Percentiles rank a stretch among this genome's conserved stretches.
Evolutionary conservation across 2,329 filamentous ascomycete genomes (phyloP).

Genomic region (Teratosphaeria viscida): DNA sequence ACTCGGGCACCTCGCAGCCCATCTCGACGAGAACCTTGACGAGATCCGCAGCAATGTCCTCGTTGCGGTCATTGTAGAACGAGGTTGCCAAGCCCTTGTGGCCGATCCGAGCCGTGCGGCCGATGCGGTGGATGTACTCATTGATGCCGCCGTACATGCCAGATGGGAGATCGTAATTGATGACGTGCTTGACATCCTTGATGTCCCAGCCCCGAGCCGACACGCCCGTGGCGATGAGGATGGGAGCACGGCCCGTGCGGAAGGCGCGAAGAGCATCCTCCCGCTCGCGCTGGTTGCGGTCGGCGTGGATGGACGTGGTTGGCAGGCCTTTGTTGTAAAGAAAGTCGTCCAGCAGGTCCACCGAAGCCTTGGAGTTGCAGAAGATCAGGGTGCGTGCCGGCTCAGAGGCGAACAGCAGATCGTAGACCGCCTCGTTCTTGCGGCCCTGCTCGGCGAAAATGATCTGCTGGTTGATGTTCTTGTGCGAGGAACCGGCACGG

Average conservation of each 20-base stretch:
- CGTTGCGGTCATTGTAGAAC: conserved; percentile 73
- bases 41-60: conserved; percentile 60
- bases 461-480: conserved; percentile 71
- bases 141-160: conserved; percentile 72
- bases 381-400: conserved; percentile 81
- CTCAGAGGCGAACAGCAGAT: conserved; percentile 58
- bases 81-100: conserved; percentile 78
- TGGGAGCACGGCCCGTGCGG: conserved; percentile 60
- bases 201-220: conserved; percentile 84
- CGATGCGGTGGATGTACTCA: conserved; percentile 91
- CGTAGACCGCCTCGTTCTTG: conserved; percentile 63
- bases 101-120: conserved; percentile 88
- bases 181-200: conserved; percentile 74
- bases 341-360: conserved; percentile 79
- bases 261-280: conserved; percentile 84
- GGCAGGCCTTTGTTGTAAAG: conserved; percentile 70
- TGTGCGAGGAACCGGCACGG: conserved; percentile 63
- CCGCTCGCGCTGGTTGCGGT: conserved; percentile 80
- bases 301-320: conserved; percentile 76
- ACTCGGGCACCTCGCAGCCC: conserved; percentile 69
- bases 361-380: conserved; percentile 67
- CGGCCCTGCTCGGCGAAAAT: conserved; percentile 52
- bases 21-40: conserved; percentile 76
- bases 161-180: conserved; percentile 84
- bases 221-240: conserved; percentile 78